Base-by-base conservation (phyloP, 805 yeast species). In the Wickerhamiella australiensis region DNA sequence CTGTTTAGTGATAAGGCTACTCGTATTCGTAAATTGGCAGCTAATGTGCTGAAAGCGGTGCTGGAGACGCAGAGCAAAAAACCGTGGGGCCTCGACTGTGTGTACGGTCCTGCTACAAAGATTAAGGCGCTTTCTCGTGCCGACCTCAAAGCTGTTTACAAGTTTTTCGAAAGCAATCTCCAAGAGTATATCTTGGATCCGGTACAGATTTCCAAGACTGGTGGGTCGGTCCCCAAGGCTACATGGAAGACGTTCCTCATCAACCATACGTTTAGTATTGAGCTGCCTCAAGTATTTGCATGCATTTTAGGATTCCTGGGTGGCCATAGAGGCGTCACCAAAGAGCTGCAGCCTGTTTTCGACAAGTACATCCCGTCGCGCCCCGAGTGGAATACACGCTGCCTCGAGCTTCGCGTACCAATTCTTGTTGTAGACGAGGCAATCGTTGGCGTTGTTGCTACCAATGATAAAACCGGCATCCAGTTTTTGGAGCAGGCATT, bases 391-490 rank as follows among this genome's bases (percentile, higher is more conserved):
- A 63, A 62, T 37, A 37, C 48, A 1, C 65, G 66, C 53, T 75
- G 83, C 53, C 62, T 60, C 1, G 63, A 61, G 12, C 74, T 76
- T 43, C 77, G 77, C 46, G 67, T 78, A 29, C 70, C 74, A 42
- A 73, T 78, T 54, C 62, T 60, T 18, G 69, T 65, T 0, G 76
- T 85, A 49, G 95, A 87, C 60, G 52, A 57, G 2, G 68, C 73
- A 4, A 61, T 86, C 11, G 71, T 82, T 18, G 68, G 73, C n/a
- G 64, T 82, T 49, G 75, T 86, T 13, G 73, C 82, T 5, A 68
- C 74, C 8, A 78, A 74, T 53, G 94, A 84, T 51, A 76, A 77
- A 58, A 70, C 66, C 50, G 85, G 80, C 46, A 71, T 82, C 46
- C 75, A 74, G 22, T 84, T 87, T 65, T 58, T 85, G 27, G 72